These are phyloP conservation scores for Talaromyces piceae DNA, from an alignment of 2,329 filamentous ascomycete genomes.

Conservation along the genomic window DNA sequence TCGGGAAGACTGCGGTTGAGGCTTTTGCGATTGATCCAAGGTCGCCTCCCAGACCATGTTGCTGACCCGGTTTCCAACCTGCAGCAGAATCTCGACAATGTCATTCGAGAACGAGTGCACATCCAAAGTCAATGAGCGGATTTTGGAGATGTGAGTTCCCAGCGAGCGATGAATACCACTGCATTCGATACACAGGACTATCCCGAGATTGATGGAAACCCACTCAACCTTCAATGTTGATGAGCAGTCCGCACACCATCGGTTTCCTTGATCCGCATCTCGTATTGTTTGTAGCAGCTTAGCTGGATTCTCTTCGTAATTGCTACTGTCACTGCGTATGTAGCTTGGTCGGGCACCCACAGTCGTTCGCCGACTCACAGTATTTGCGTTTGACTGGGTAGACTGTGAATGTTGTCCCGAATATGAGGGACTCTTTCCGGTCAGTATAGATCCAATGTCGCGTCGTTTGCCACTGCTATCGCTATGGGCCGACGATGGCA, in stretches of 20 bases:
- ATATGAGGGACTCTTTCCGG: slow-evolving; percentile 70
- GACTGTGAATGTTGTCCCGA: slow-evolving; percentile 48
- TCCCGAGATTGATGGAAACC: slow-evolving; percentile 97
- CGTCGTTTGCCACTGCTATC: slow-evolving; percentile 59
- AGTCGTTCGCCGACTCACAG: slow-evolving; percentile 76
- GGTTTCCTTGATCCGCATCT: slow-evolving; percentile 86
- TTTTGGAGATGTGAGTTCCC: slow-evolving; percentile 95
- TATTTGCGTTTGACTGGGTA: slow-evolving; percentile 33
- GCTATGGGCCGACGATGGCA: slow-evolving; percentile 35
- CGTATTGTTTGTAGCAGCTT: slow-evolving; percentile 80
- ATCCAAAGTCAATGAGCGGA: slow-evolving; percentile 89
- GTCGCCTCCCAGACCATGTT: slow-evolving; percentile 96
- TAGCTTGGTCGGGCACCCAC: slow-evolving; percentile 79
- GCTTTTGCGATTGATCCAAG: slow-evolving; percentile 67
- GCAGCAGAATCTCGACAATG: slow-evolving; percentile 86
- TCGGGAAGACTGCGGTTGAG: slow-evolving; percentile 66
- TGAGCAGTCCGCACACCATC: slow-evolving; percentile 88
- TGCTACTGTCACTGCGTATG: slow-evolving; percentile 60
- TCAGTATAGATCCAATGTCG: slow-evolving; percentile 87
- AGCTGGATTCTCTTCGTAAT: slow-evolving; percentile 73
- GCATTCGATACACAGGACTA: slow-evolving; percentile 95
- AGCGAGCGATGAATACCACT: slow-evolving; percentile 94
- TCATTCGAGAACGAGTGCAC: slow-evolving; percentile 95
- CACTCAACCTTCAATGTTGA: slow-evolving; percentile 91
- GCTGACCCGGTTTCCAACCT: slow-evolving; percentile 87